Conservation (phyloP, 441 rosid genomes). For the Populus tomentosa region DNA sequence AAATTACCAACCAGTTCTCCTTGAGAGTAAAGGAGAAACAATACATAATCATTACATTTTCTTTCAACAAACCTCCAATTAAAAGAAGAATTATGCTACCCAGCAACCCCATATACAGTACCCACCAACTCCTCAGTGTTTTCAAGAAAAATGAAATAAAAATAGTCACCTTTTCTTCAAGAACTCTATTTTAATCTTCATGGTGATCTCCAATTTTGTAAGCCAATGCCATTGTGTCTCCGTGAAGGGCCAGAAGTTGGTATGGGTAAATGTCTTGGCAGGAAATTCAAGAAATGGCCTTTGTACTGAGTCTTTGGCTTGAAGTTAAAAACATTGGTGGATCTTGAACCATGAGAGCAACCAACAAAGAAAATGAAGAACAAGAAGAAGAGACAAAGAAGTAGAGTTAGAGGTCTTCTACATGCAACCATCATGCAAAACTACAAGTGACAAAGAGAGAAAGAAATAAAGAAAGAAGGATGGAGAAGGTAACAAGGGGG, state of each 20-base stretch:
- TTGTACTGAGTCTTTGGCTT: constrained; percentile 33
- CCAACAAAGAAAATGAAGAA: too few species aligned
- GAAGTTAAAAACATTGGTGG: constrained; percentile 38
- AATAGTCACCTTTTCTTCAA: constrained; percentile 21
- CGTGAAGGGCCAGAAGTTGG: constrained; percentile 90
- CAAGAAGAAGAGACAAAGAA: too few species aligned
- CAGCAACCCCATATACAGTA: constrained; percentile 29
- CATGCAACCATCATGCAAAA: too few species aligned
- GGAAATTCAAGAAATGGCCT: constrained; percentile 60
- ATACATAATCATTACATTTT: constrained; percentile 1
- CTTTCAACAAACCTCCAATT: constrained; percentile 7
- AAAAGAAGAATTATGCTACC: constrained; percentile 22
- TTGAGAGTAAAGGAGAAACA: constrained; percentile 3
- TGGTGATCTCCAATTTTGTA: constrained; percentile 60
- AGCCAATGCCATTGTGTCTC: constrained; percentile 77
- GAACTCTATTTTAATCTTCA: constrained; percentile 22
- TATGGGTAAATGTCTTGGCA: constrained; percentile 70
- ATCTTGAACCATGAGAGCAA: constrained; percentile 54
- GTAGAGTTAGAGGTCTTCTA: too few species aligned
- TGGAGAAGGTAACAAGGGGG: neutral
- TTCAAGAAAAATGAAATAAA: neutral
- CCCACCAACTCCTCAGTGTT: constrained; percentile 12
- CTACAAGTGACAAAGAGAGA: too few species aligned
- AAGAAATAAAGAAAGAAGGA: neutral
- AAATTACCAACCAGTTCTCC: constrained; percentile 9